Conservation (phyloP, 768 basidiomycete genomes). For the Boletus insuetus region DNA sequence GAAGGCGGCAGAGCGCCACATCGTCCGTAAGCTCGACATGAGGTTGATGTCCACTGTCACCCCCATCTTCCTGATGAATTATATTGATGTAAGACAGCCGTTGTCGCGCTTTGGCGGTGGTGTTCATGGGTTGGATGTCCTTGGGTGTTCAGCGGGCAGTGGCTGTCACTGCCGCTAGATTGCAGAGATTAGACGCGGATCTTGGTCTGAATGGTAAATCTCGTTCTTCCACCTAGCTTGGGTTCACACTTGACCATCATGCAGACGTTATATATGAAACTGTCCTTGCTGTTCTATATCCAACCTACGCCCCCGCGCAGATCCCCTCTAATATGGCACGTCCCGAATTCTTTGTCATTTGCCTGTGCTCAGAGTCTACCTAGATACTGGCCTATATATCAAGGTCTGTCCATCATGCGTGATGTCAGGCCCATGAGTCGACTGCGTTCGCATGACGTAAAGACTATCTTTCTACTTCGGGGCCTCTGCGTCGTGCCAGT, state of each 20-base stretch:
- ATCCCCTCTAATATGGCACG: slow-evolving; percentile 68
- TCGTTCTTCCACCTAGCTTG: neutral
- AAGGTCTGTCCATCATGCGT: no score
- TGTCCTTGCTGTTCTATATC: slow-evolving; percentile 52
- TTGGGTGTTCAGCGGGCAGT: slow-evolving; percentile 29
- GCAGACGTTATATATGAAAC: slow-evolving; percentile 52
- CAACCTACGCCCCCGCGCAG: slow-evolving; percentile 60
- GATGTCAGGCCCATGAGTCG: no score
- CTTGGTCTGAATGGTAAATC: slow-evolving; percentile 30
- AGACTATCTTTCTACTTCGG: no score
- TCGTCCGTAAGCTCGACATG: slow-evolving; percentile 28
- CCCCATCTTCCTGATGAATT: slow-evolving; percentile 25
- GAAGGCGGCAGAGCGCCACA: slow-evolving; percentile 19
- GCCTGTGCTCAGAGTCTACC: neutral
- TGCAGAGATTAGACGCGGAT: no score
- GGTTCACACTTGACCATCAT: neutral
- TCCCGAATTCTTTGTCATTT: neutral
- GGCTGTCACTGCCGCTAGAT: slow-evolving; percentile 37
- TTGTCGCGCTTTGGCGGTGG: no score
- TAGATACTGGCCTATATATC: slow-evolving; percentile 60
- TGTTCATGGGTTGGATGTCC: no score
- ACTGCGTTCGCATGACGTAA: no score
- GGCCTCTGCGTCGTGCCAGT: no score
- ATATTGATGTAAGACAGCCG: slow-evolving; percentile 20
- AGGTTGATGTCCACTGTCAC: slow-evolving; percentile 29